phyloP scores from a whole-genome alignment of 2,329 filamentous ascomycete species.

The Coleophoma eucalyptorum region DNA sequence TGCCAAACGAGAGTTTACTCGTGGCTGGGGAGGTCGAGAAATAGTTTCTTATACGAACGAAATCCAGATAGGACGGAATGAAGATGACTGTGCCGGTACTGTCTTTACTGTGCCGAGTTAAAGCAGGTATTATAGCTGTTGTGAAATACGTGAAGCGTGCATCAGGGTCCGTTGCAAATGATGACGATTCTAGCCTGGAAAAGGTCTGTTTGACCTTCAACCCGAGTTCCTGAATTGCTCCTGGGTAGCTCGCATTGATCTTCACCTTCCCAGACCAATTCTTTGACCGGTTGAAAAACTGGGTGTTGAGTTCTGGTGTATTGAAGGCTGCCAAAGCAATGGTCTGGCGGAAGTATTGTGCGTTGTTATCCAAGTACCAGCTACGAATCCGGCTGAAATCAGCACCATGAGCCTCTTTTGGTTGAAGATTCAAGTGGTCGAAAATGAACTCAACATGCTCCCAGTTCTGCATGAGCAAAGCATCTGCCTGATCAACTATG shows the following conservation, averaged over 20 bases:
- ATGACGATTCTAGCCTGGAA: conserved; percentile 72
- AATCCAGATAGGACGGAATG: conserved; percentile 91
- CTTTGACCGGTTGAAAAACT: conserved; percentile 71
- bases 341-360: conserved; percentile 79
- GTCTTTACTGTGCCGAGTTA: conserved; percentile 65
- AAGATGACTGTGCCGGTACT: conserved; percentile 76
- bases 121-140: conserved; percentile 70
- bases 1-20: conserved; percentile 63
- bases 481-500: conserved; percentile 87
- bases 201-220: conserved; percentile 82
- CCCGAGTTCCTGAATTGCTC: conserved; percentile 69
- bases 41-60: conserved; percentile 88
- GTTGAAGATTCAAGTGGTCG: conserved; percentile 85
- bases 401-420: conserved; percentile 84
- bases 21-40: conserved; percentile 69
- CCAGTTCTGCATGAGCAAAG: conserved; percentile 97
- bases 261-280: conserved; percentile 81
- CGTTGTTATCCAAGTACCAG: conserved; percentile 91
- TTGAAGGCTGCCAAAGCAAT: conserved; percentile 78
- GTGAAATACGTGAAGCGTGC: conserved; percentile 89
- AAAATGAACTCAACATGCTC: conserved; percentile 93
- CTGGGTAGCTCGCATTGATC: conserved; percentile 61
- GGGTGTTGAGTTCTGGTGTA: conserved; percentile 80
- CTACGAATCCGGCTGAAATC: conserved; percentile 87
- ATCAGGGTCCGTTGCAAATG: conserved; percentile 75